A percentile compares a stretch with the other conserved stretches of the same genome.
These are phyloP conservation scores for Opeltia flavorubescens DNA, from an alignment of 495 filamentous ascomycete genomes.

Conservation along the genomic window DNA sequence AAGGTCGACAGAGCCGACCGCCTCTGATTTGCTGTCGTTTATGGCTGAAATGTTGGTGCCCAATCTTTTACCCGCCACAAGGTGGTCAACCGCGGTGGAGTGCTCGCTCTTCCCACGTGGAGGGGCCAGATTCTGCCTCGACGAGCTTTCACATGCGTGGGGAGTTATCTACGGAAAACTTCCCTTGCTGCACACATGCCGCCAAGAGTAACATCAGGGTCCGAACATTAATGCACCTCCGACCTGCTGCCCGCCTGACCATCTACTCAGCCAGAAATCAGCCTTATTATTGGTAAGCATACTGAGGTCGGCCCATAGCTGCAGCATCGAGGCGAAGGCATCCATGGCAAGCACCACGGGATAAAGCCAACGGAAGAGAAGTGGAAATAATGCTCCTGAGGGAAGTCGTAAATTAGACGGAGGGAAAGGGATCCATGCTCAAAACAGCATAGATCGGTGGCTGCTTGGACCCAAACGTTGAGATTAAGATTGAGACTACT, in stretches of 20 bases:
- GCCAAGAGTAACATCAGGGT: too few species aligned
- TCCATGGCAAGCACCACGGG: background rate
- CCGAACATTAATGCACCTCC: too few species aligned
- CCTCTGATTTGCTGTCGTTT: background rate
- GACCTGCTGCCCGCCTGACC: too few species aligned
- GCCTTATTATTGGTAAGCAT: background rate
- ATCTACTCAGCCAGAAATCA: too few species aligned
- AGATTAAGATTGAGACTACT: background rate
- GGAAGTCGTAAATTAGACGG: too few species aligned
- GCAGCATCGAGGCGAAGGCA: background rate
- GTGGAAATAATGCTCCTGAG: too few species aligned
- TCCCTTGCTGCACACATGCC: too few species aligned
- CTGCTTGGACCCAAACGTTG: conserved; percentile 1
- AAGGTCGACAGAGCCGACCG: background rate
- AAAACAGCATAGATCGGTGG: background rate
- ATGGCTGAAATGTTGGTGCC: background rate
- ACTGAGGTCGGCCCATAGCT: background rate
- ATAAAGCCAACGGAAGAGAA: background rate
- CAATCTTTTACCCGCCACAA: conserved; percentile 1
- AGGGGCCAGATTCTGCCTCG: too few species aligned
- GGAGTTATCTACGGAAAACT: too few species aligned
- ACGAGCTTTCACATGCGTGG: too few species aligned
- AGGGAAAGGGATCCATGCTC: too few species aligned
- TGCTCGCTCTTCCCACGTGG: too few species aligned
- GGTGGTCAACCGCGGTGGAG: background rate